Conservation (phyloP, 1,284 basidiomycete genomes). For the Melampsora americana region DNA sequence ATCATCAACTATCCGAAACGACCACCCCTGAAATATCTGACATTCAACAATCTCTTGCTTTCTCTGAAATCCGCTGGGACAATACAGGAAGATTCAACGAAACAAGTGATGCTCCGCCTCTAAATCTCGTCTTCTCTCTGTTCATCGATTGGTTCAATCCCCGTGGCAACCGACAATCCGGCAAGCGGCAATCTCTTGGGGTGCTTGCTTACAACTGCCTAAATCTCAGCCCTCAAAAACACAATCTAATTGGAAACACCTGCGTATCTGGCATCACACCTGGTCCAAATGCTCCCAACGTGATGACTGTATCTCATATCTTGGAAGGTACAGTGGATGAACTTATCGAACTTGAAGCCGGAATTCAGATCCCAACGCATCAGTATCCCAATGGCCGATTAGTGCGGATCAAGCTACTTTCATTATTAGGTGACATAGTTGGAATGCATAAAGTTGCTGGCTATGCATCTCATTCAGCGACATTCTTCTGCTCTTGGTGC, state of each 20-base stretch:
- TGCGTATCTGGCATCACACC: slow-evolving; percentile 17
- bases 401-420: slow-evolving; percentile 10
- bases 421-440: slow-evolving; percentile 24
- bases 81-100: not conserved
- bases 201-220: slow-evolving; percentile 20
- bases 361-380: slow-evolving; percentile 11
- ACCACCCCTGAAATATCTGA: not conserved
- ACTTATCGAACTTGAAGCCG: slow-evolving; percentile 8
- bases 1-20: not conserved
- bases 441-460: slow-evolving; percentile 26
- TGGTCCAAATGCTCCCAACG: slow-evolving; percentile 9
- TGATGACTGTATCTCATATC: slow-evolving; percentile 8
- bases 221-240: slow-evolving; percentile 1
- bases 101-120: not conserved
- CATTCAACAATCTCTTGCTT: not conserved
- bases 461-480: slow-evolving; percentile 10
- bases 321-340: slow-evolving; percentile 3
- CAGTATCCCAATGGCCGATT: slow-evolving; percentile 13
- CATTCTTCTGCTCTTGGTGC: slow-evolving; percentile 25
- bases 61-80: not conserved
- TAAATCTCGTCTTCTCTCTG: not conserved
- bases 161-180: not conserved
- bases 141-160: slow-evolving; percentile 35
- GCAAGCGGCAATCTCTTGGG: slow-evolving; percentile 3
- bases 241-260: not conserved